Evolutionary conservation across 805 yeast genomes (phyloP), one percentile per base, ranked within the genome.

Genomic region (Maudiozyma saulgeensis): DNA sequence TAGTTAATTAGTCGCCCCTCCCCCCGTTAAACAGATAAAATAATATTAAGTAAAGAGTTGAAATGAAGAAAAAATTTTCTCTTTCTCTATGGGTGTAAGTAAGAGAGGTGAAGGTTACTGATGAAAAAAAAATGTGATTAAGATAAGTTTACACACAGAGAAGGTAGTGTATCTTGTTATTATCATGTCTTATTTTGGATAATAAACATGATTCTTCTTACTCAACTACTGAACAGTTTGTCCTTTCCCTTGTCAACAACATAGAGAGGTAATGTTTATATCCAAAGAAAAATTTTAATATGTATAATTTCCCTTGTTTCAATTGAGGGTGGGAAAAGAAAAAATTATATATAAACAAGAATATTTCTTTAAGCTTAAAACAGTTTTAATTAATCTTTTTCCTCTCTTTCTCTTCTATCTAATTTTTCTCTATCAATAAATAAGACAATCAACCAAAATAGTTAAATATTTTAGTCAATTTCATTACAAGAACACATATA

Each of bases 181-280:
- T 35, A 35, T 35, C 38, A 35, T 42, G 21, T 16, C 44, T 42
- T n/a, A 13, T 28, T 42, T 13, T 42, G 44, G 44, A 42, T 28
- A 42, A 42, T 42, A 42, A 42, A 42, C 44, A 42, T 41, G 43
- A 23, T 41, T 41, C 32, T 28, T 28, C 32, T 28, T 28, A 28
- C 32, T 28, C 32, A 28, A 16, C 41, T 19, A 16, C 41, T 38
- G 15, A 16, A 38, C 15, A 19, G 41, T 18, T 38, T 38, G 38
- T 35, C 38, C 38, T 38, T 38, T 15, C 18, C 38, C 38, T 35
- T 35, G 38, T 35, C 38, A 35, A 35, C 38, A 35, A 35, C 38
- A 35, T 1, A 35, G 16, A 35, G 18, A 7, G 8, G 18, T n/a
- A 35, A 15, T n/a, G 38, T 35, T 21, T 21, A 21, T 21, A 21